Evolutionary conservation across 2,329 filamentous ascomycete genomes (phyloP).

Genomic region (Karstenula rhodostoma): DNA sequence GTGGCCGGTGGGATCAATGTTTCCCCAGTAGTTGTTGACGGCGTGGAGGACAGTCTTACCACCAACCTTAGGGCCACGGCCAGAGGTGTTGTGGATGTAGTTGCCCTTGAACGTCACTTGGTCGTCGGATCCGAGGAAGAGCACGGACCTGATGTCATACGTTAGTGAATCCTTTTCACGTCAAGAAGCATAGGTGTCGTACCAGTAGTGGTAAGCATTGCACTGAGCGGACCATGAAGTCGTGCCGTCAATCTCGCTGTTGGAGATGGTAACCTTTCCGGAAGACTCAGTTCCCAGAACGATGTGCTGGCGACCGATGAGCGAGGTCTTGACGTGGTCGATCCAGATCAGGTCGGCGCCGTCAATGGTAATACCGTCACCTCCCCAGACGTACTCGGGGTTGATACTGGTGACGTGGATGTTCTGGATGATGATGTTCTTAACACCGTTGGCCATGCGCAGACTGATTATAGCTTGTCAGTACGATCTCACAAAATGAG

Average conservation of each 20-base stretch:
- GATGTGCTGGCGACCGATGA: conserved; percentile 68
- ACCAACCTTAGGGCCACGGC: conserved; percentile 21
- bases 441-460: conserved; percentile 9
- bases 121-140: conserved; percentile 23
- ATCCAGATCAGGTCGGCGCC: conserved; percentile 37
- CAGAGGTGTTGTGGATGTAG: conserved; percentile 26
- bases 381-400: conserved; percentile 47
- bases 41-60: conserved; percentile 21
- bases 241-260: conserved; percentile 65
- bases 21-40: conserved; percentile 23
- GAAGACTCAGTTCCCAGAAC: conserved; percentile 62
- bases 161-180: not conserved
- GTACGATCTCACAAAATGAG: conserved; percentile 53
- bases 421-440: conserved; percentile 57
- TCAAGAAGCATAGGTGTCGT: conserved; percentile 35
- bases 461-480: conserved; percentile 3
- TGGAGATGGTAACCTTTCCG: conserved; percentile 67
- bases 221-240: conserved; percentile 65
- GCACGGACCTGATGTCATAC: conserved; percentile 13
- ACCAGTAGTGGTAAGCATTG: conserved; percentile 67
- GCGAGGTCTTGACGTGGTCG: conserved; percentile 57
- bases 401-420: conserved; percentile 55
- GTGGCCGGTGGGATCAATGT: conserved; percentile 19
- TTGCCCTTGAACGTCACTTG: conserved; percentile 24
- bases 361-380: conserved; percentile 45